These are phyloP conservation scores for Cymodocea nodosa DNA, from an alignment of 116 monocot genomes.

Conservation along the genomic window DNA sequence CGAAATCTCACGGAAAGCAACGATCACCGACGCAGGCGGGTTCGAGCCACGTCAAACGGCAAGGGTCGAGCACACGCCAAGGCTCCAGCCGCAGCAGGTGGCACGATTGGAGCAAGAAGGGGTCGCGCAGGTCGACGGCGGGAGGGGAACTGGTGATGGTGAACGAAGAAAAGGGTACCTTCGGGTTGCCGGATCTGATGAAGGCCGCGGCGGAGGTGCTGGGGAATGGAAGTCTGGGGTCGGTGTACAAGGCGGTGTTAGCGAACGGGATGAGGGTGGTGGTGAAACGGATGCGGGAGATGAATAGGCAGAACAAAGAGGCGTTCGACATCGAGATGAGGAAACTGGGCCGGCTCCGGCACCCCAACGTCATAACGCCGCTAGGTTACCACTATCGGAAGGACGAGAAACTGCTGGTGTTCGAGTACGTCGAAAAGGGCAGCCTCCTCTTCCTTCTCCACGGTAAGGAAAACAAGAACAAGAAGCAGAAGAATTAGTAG, in stretches of 20 bases:
- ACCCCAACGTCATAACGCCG: conserved; percentile 43
- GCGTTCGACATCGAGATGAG: conserved; percentile 42
- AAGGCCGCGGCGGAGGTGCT: conserved; percentile 58
- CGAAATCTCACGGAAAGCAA: no score
- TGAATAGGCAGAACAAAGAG: conserved; percentile 25
- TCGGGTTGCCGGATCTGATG: conserved; percentile 45
- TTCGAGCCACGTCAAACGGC: neutral
- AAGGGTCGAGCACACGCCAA: neutral
- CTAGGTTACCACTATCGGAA: conserved; percentile 40
- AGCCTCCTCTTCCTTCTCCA: conserved; percentile 43
- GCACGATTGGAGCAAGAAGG: conserved; percentile 7
- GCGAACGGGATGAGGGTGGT: conserved; percentile 25
- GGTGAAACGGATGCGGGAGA: conserved; percentile 50
- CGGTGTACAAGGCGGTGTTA: conserved; percentile 55
- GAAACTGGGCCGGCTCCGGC: conserved; percentile 29
- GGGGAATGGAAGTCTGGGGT: conserved; percentile 34
- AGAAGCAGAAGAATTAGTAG: no score
- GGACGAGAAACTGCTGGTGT: conserved; percentile 53
- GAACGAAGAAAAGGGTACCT: conserved; percentile 30
- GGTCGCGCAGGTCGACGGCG: neutral
- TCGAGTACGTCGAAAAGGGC: conserved; percentile 38
- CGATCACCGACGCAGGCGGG: no score
- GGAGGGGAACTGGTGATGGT: conserved; percentile 38
- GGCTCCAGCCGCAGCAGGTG: neutral
- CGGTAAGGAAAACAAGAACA: no score